Percentiles rank a stretch among this genome's conserved stretches.
These are phyloP conservation scores for Sanghuangporus weigelae DNA, from an alignment of 1,284 basidiomycete genomes.

Conservation along the genomic window DNA sequence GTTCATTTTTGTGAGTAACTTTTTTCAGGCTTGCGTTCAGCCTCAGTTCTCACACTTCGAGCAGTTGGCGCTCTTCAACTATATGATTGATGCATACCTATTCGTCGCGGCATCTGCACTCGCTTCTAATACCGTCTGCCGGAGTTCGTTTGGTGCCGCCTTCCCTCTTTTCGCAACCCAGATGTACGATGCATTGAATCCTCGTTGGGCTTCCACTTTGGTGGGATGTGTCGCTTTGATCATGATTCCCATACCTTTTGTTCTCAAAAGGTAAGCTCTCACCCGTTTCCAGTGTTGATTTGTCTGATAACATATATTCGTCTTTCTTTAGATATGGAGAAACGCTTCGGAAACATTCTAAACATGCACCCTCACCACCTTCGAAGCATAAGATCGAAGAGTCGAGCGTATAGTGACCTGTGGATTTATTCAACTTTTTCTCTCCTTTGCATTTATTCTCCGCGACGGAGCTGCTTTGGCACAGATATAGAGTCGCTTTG, in stretches of 20 bases:
- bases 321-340: constrained; percentile 14
- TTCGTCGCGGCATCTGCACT: constrained; percentile 54
- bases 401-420: neutral
- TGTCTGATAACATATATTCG: too few relatives aligned
- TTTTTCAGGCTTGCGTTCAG: neutral
- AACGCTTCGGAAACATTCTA: constrained; percentile 11
- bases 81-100: constrained; percentile 56
- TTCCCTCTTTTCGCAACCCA: constrained; percentile 56
- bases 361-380: constrained; percentile 12
- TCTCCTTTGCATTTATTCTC: neutral
- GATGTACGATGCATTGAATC: constrained; percentile 46
- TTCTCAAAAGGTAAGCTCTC: constrained; percentile 36
- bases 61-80: constrained; percentile 48
- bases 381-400: constrained; percentile 4
- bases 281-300: neutral
- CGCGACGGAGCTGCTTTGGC: neutral
- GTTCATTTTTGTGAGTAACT: constrained; percentile 49
- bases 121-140: constrained; percentile 48
- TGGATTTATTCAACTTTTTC: neutral
- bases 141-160: constrained; percentile 50
- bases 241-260: constrained; percentile 51
- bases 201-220: constrained; percentile 53
- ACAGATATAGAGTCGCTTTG: too few relatives aligned
- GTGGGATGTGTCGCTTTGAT: constrained; percentile 45
- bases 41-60: neutral